phyloP scores from a whole-genome alignment of 805 yeast genomes.

The Candida taoyuanica region DNA sequence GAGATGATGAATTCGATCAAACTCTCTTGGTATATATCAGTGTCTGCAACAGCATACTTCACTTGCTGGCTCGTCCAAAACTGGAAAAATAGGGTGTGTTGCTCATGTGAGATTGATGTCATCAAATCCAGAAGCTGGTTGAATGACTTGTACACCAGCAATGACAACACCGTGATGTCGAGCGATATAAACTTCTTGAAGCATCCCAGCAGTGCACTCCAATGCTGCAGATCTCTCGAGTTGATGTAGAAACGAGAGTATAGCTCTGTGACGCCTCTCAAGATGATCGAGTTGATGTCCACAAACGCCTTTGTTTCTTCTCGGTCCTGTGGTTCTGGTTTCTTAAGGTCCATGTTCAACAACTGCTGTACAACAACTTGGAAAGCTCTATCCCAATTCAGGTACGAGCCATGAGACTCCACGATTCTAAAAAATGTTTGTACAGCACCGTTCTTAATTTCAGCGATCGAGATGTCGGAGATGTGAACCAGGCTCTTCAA shows the following conservation, averaged over 20 bases:
- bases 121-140: constrained; percentile 41
- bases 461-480: constrained; percentile 61
- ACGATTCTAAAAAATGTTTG: constrained; percentile 83
- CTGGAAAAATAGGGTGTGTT: constrained; percentile 38
- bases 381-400: constrained; percentile 69
- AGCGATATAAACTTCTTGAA: constrained; percentile 37
- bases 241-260: constrained; percentile 47
- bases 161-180: constrained; percentile 49
- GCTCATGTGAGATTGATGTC: constrained; percentile 27
- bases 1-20: constrained; percentile 50
- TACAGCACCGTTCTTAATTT: constrained; percentile 84
- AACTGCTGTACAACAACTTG: constrained; percentile 54
- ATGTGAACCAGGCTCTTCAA: constrained; percentile 58
- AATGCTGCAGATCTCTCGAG: constrained; percentile 35
- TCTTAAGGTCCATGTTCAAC: constrained; percentile 26
- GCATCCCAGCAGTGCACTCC: constrained; percentile 54
- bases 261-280: constrained; percentile 63
- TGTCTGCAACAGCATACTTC: constrained; percentile 37
- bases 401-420: constrained; percentile 59
- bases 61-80: constrained; percentile 48
- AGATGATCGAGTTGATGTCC: constrained; percentile 57
- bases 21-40: constrained; percentile 51
- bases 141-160: constrained; percentile 51
- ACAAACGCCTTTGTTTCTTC: constrained; percentile 40
- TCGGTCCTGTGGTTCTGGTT: constrained; percentile 21